Base-by-base conservation (phyloP, 768 basidiomycete species). In the Pulveroboletus sp. region DNA sequence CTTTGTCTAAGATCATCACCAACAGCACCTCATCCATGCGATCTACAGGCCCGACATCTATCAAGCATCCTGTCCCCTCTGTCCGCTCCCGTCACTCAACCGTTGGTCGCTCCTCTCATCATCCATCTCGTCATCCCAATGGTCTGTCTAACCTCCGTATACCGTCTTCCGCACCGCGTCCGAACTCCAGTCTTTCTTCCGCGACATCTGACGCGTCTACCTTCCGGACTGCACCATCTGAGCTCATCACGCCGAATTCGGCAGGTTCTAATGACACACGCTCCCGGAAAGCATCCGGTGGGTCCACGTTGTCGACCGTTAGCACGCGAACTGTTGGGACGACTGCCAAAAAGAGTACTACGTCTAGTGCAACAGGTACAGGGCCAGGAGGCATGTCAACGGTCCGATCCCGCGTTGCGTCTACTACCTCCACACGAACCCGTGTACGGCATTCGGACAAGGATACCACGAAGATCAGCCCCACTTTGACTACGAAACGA, bases 251-350 rank as follows among this genome's bases (percentile, higher is more conserved):
- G 3, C 66, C 68, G 8, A 67, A 59, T 6, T 67, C 65, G 6
- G 49, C 63, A 5, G 57, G 57, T 6, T 63, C 64, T 0, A 54
- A 37, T 12, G 57, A 54, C 11, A 36, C 54, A 4, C 67, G 66
- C 24, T 66, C 63, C 6, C 68, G 66, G 21, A 67, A 67, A 52
- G 39, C 37, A 11, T 67, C 66, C 0, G 51, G 57, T 36, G 67
- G 67, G 10, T 67, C 66, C 3, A 65, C 65, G 0, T 39, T 69
- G 3, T 67, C 67, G 15, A 67, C 58, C 10, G 38, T 57, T 36
- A 69, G 68, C 50, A 66, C 61, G 2, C 57, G 65, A 11, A 67
- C 66, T 1, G 63, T 67, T 3, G 67, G 66, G 5, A 69, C 68
- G 33, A 51, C 47, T 1, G 45, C 58, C 3, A 61, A 55, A 45